Base-by-base conservation (phyloP, 1,139 yeast species). In the Yarrowia galli region DNA sequence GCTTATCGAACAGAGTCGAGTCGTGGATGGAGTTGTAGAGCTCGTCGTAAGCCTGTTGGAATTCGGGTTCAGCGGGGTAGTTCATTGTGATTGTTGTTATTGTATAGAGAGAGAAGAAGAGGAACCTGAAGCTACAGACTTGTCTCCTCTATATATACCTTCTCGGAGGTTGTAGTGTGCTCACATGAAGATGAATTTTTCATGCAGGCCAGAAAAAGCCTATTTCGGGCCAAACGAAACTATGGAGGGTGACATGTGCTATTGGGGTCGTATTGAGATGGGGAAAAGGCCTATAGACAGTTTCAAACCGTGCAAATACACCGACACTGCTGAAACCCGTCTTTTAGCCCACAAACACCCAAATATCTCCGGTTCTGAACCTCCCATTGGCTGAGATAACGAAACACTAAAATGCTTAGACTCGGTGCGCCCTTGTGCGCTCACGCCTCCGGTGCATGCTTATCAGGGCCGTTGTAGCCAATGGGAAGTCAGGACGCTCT, bases 11-110 rank as follows among this genome's bases (percentile, higher is more conserved):
- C 72, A 95, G 85, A 73, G 97, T 89, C 48, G 98, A 93, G 81
- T 91, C 96, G 82, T 91, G 88, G 76, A 95, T 85, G 71, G 98
- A 95, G 73, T 90, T 83, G 77, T 89, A 86, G 76, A 95, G 87
- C 86, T 95, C 99, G 82, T 90, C 86, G 88, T 89, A 92, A 76
- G 99, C 99, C 87, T 95, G 99, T 83, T 92, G 93, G 84, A 93
- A 95, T 89, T 95, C 98, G 75, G 98, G 98, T 85, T 93, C 98
- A 83, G 84, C 78, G 69, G 88, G 88, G 75, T 82, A 82, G 79
- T 83, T 87, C 87, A 84, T 84, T 73, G 69, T 76, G 65, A 16
- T 35, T 20, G 38, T 35, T 2, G 13, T 4, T 38, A 46, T 20
- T 16, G 22, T 32, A 43, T 22, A 22, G 43, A 40, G 61, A 54